Percentiles rank a stretch among this genome's conserved stretches.
Evolutionary conservation across 2,329 filamentous ascomycete species (phyloP).

Genomic region (Aspergillus alliaceus): DNA sequence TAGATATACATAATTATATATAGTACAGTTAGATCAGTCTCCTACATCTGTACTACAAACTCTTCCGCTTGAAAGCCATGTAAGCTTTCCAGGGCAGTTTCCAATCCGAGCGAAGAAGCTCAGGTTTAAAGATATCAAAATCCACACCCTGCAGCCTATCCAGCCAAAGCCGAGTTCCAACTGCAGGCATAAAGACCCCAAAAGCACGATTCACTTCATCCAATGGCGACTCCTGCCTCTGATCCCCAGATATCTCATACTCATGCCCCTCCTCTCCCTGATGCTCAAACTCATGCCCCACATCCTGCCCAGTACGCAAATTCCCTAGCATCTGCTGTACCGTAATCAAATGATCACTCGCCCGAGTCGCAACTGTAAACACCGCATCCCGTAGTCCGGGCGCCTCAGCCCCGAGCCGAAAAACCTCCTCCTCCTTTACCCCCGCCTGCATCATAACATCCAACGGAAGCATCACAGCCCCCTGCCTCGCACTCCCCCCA

Average conservation of each 20-base stretch:
- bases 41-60: conserved; percentile 40
- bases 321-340: conserved; percentile 87
- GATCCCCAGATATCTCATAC: conserved; percentile 37
- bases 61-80: conserved; percentile 57
- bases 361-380: conserved; percentile 87
- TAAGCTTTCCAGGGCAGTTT: conserved; percentile 79
- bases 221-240: conserved; percentile 31
- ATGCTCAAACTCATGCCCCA: conserved; percentile 88
- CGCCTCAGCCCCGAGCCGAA: conserved; percentile 75
- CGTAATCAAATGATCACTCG: conserved; percentile 94
- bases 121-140: conserved; percentile 75
- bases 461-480: conserved; percentile 75
- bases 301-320: conserved; percentile 68
- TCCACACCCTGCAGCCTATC: conserved; percentile 74
- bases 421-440: conserved; percentile 85
- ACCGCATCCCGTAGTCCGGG: conserved; percentile 83
- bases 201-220: conserved; percentile 68
- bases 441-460: conserved; percentile 84
- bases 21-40: neutral
- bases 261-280: conserved; percentile 70
- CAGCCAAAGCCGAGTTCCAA: conserved; percentile 77
- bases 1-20: conserved; percentile 2
- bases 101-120: conserved; percentile 70
- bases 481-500: conserved; percentile 51
- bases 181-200: conserved; percentile 75